Base-by-base conservation (phyloP, 805 yeast species). In the Blastobotrys chiropterorum region DNA sequence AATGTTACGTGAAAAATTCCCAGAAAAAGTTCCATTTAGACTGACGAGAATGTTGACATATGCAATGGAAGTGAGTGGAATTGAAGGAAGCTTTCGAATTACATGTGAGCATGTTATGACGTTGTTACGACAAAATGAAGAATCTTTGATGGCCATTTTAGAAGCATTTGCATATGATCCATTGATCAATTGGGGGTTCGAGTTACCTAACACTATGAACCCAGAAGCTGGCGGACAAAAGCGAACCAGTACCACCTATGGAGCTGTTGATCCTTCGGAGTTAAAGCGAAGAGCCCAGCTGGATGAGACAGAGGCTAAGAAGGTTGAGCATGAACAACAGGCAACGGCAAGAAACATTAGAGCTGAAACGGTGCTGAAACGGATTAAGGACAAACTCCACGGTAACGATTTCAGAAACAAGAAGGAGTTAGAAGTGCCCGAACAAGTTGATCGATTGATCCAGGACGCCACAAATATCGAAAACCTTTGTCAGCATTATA, bases 121-220 rank as follows among this genome's bases (percentile, higher is more conserved):
- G 56, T 95, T 95, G 1, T 72, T 94, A 49, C 77, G 99, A 58
- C 95, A 86, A 57, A 94, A 94, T 68, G 88, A 89, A 59, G 99
- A 95, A 67, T 94, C 98, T 0, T 77, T 94, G 65, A 87, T 95
- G 95, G 99, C 99, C 0, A 90, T 94, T 52, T 77, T 94, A 64
- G 99, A 95, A 68, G 98, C 99, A 0, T 94, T 94, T 74, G 98
- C 97, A 0, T 90, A 90, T 64, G 99, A 94, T 76, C 99, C 99
- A 1, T 80, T 94, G 70, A 94, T 94, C 62, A 90, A 90, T 64
- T 94, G 99, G 99, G 98, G 99, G 1, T 92, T 94, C 64, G 97
- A 92, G 64, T 77, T 90, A 66, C 96, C 97, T 1, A 77, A 90
- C 44, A 45, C 48, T n/a, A 50, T 56, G 19, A 58, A 55, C n/a